Evolutionary conservation across 495 filamentous ascomycete genomes (phyloP).

Genomic region (Aspergillus bridgeri): DNA sequence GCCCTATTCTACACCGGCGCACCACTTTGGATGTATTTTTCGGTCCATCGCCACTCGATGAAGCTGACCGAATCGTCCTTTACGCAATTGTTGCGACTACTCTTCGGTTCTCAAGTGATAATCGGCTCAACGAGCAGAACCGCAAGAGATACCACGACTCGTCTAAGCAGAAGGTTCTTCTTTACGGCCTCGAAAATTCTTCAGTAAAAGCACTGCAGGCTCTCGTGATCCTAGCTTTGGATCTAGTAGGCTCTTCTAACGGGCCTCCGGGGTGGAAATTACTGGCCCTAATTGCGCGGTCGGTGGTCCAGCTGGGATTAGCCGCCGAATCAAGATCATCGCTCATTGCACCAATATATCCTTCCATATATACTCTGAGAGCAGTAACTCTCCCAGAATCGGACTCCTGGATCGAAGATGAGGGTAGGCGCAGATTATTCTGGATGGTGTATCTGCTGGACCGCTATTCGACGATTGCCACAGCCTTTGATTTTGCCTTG

Average conservation of each 20-base stretch:
- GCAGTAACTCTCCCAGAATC: constrained; percentile 79
- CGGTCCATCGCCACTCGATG: constrained; percentile 67
- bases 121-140: constrained; percentile 64
- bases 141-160: constrained; percentile 70
- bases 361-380: constrained; percentile 79
- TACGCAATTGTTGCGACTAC: constrained; percentile 86
- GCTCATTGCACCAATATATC: constrained; percentile 66
- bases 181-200: constrained; percentile 82
- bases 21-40: constrained; percentile 81
- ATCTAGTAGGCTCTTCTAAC: constrained; percentile 74
- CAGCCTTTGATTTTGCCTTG: constrained; percentile 84
- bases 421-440: constrained; percentile 75
- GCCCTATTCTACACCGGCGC: constrained; percentile 79
- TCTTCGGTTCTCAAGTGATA: constrained; percentile 74
- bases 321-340: constrained; percentile 76
- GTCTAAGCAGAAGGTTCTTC: constrained; percentile 79
- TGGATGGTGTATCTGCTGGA: constrained; percentile 93
- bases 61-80: constrained; percentile 75
- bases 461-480: constrained; percentile 82
- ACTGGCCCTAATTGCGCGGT: constrained; percentile 78
- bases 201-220: constrained; percentile 85
- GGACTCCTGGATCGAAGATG: constrained; percentile 83
- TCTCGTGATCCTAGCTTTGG: constrained; percentile 76
- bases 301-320: constrained; percentile 79
- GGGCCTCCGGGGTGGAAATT: constrained; percentile 87